phyloP scores from a whole-genome alignment of 352 stramenopile genomes.

The Pythium periplocum region DNA sequence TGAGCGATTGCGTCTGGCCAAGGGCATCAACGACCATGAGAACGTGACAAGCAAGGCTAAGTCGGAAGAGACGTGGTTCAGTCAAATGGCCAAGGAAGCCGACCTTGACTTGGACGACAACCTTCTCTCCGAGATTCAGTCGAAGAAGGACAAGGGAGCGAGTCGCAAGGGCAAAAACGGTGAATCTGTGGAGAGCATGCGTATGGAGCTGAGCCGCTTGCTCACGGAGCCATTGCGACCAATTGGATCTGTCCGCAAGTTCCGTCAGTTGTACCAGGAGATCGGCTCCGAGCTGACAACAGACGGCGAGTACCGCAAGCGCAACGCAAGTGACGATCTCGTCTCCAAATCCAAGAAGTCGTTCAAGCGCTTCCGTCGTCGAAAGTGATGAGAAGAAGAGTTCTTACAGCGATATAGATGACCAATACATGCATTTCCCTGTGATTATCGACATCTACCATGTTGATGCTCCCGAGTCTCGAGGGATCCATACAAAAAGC shows the following conservation, averaged over 20 bases:
- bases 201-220: slow-evolving; percentile 48
- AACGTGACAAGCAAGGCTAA: slow-evolving; percentile 73
- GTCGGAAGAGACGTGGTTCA: slow-evolving; percentile 81
- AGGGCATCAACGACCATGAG: slow-evolving; percentile 76
- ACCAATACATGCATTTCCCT: too few relatives aligned
- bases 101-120: slow-evolving; percentile 82
- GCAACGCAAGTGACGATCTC: slow-evolving; percentile 70
- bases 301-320: slow-evolving; percentile 76
- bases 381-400: slow-evolving; percentile 3
- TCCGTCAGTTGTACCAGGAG: slow-evolving; percentile 76
- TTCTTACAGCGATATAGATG: too few relatives aligned
- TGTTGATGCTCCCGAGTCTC: too few relatives aligned
- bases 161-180: slow-evolving; percentile 44
- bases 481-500: too few relatives aligned
- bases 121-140: slow-evolving; percentile 56
- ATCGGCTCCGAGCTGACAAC: slow-evolving; percentile 47
- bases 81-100: slow-evolving; percentile 76
- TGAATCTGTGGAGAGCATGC: slow-evolving; percentile 50
- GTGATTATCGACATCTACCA: too few relatives aligned
- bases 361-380: slow-evolving; percentile 79
- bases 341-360: slow-evolving; percentile 68
- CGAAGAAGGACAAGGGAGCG: slow-evolving; percentile 56
- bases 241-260: slow-evolving; percentile 77
- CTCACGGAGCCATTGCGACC: slow-evolving; percentile 60
- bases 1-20: slow-evolving; percentile 73